These are phyloP conservation scores for Aspergillus unguis DNA, from an alignment of 2,329 filamentous ascomycete species.

Conservation along the genomic window DNA sequence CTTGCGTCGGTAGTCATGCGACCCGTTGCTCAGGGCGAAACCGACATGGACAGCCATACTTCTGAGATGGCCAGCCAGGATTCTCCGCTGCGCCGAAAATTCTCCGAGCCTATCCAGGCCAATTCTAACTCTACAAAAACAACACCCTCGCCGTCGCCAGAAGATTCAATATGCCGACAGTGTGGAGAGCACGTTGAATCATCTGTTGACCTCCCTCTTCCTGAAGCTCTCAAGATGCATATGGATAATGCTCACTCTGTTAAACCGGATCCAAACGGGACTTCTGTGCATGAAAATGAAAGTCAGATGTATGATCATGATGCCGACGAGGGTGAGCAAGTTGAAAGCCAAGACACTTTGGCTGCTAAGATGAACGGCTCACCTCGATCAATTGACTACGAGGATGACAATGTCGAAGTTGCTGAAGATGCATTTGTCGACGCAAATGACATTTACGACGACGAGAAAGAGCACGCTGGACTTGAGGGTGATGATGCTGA, in stretches of 20 bases:
- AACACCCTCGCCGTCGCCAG: constrained; percentile 33
- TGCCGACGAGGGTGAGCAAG: constrained; percentile 15
- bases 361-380: constrained; percentile 13
- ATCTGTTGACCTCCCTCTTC: constrained; percentile 21
- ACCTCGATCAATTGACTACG: constrained; percentile 15
- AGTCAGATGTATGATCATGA: constrained; percentile 16
- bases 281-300: not conserved
- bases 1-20: constrained; percentile 25
- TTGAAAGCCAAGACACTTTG: constrained; percentile 14
- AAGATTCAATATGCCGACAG: constrained; percentile 34
- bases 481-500: constrained; percentile 18
- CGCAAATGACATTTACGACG: constrained; percentile 17
- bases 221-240: constrained; percentile 32
- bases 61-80: constrained; percentile 38
- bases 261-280: too few relatives aligned
- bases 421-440: constrained; percentile 19
- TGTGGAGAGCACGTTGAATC: constrained; percentile 35
- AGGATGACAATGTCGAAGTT: constrained; percentile 16
- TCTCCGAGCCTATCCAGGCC: constrained; percentile 36
- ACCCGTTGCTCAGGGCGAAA: constrained; percentile 31
- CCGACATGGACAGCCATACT: constrained; percentile 36
- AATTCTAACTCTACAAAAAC: constrained; percentile 35
- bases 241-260: constrained; percentile 33
- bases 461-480: constrained; percentile 3
- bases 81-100: constrained; percentile 37